Base-by-base conservation (phyloP, 1,139 yeast genomes). In the Suhomyces bokatorum region DNA sequence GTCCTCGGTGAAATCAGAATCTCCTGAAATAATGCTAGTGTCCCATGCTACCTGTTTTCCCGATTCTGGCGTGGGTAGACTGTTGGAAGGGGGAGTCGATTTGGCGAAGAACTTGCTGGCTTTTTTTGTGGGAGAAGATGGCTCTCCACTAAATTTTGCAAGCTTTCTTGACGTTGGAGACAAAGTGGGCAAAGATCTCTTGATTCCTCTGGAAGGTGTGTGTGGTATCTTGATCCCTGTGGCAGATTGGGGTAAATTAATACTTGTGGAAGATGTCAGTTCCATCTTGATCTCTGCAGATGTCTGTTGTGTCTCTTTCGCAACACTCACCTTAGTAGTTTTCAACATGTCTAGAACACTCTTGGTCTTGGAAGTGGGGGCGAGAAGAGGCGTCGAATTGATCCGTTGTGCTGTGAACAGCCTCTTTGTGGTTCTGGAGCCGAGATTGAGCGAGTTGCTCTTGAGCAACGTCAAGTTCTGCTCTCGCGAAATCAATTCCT, bases 401-500 rank as follows among this genome's bases (percentile, higher is more conserved):
- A 43, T 32, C 24, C 43, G 35, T 16, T 16, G 47, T 10, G 39
- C 41, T 37, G 24, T 9, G 13, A 14, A 16, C n/a, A 16, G 24
- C 12, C 11, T 15, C 14, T 16, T 32, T 16, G 24, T 30, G 5
- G 6, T 11, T 12, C 28, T 26, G 8, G 20, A 14, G 29, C 45
- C 37, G 32, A 34, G 29, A 26, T 39, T 38, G 11, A 66, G 48
- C 8, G 75, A 67, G 3, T 49, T 49, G 38, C 70, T 63, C 52
- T 60, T 64, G 38, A 61, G 51, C 11, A 40, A 44, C 5, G 47
- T 32, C 38, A 70, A 50, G 37, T 62, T 63, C 47, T 68, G 74
- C 48, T 79, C 84, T 49, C 83, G 62, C 1, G 81, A 67, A 0
- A 70, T 57, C 28, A 82, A 69, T 14, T 62, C 57, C 34, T 68